Conservation (phyloP, 495 filamentous ascomycete species). For the Talaromyces proteolyticus region DNA sequence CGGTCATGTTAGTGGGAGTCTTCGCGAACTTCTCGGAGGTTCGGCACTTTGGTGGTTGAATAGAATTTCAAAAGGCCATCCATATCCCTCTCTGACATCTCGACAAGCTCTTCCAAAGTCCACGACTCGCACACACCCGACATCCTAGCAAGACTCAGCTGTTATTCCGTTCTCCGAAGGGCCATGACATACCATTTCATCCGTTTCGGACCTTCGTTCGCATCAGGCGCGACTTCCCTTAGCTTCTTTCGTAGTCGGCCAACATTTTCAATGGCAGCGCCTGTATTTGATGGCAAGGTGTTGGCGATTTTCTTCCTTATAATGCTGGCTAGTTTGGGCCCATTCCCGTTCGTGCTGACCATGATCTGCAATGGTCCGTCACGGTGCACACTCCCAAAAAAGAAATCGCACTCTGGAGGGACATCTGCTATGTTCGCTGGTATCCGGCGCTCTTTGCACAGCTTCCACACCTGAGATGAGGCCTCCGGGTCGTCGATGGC, state of each 20-base stretch:
- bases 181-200: slow-evolving; percentile 72
- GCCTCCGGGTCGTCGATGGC: slow-evolving; percentile 90
- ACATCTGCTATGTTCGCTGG: slow-evolving; percentile 96
- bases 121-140: slow-evolving; percentile 84
- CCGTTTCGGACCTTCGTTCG: slow-evolving; percentile 73
- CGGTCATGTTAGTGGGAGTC: neutral
- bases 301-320: slow-evolving; percentile 78
- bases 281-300: slow-evolving; percentile 67
- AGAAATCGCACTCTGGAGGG: slow-evolving; percentile 95
- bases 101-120: slow-evolving; percentile 77
- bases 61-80: slow-evolving; percentile 67
- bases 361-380: slow-evolving; percentile 96
- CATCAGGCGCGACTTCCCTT: slow-evolving; percentile 63
- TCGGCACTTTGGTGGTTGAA: slow-evolving; percentile 36
- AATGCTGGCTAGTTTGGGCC: slow-evolving; percentile 83
- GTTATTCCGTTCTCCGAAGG: neutral
- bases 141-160: slow-evolving; percentile 53
- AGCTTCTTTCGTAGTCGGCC: slow-evolving; percentile 75
- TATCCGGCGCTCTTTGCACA: slow-evolving; percentile 79
- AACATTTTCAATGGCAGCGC: slow-evolving; percentile 76
- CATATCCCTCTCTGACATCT: slow-evolving; percentile 84
- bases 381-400: slow-evolving; percentile 91
- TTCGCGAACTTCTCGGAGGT: slow-evolving; percentile 30
- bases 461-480: slow-evolving; percentile 80
- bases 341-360: slow-evolving; percentile 97